Conservation (phyloP, 331 rosid genomes). For the Prunus yedoensis region DNA sequence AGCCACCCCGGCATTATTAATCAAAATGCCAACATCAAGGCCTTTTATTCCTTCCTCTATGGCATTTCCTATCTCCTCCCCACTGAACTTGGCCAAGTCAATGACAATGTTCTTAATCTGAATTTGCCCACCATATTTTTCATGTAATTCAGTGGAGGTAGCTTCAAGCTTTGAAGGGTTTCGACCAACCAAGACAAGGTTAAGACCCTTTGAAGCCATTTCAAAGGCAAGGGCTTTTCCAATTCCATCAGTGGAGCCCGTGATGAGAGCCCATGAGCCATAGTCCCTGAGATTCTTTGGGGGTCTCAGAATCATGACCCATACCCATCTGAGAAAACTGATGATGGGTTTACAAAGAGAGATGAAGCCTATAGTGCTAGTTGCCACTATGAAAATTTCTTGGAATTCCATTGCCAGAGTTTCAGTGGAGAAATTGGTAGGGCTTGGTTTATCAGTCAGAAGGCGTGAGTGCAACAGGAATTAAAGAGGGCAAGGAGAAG, state of each 20-base stretch:
- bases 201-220: slow-evolving; percentile 30
- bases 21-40: slow-evolving; percentile 27
- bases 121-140: neutral
- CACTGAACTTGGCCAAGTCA: slow-evolving; percentile 23
- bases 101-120: slow-evolving; percentile 10
- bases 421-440: neutral
- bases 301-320: slow-evolving; percentile 30
- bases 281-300: slow-evolving; percentile 25
- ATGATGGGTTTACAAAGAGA: slow-evolving; percentile 8
- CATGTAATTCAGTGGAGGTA: slow-evolving; percentile 4
- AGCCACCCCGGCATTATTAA: slow-evolving; percentile 31
- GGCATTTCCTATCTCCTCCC: slow-evolving; percentile 4
- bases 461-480: neutral
- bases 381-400: neutral
- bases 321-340: slow-evolving; percentile 13
- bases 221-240: slow-evolving; percentile 35
- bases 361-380: slow-evolving; percentile 15
- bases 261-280: slow-evolving; percentile 30
- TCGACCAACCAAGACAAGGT: slow-evolving; percentile 25
- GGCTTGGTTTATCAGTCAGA: neutral
- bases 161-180: slow-evolving; percentile 24
- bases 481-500: neutral
- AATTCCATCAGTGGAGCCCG: slow-evolving; percentile 33
- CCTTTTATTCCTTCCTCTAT: slow-evolving; percentile 20
- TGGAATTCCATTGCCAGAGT: slow-evolving; percentile 10